A percentile compares a stretch with the other conserved stretches of the same genome.
Evolutionary conservation across 2,329 filamentous ascomycete genomes (phyloP).

Genomic region (Alternaria alternata): DNA sequence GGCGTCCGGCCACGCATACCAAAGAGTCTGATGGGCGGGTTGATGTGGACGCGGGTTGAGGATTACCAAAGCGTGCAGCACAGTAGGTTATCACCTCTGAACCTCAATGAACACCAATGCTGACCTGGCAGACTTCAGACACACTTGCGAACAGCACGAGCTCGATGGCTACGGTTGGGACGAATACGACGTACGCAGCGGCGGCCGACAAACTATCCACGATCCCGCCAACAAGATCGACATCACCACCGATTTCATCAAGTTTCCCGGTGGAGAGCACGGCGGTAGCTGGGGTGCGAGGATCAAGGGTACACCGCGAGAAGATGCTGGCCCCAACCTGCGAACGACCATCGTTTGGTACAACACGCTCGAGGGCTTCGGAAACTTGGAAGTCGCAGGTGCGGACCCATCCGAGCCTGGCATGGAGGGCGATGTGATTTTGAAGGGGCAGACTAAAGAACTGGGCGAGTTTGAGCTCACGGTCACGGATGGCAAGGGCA

Average conservation of each 20-base stretch:
- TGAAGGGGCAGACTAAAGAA: conserved; percentile 73
- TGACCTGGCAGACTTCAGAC: conserved; percentile 74
- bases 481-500: conserved; percentile 76
- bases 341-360: conserved; percentile 86
- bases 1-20: conserved; percentile 84
- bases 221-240: conserved; percentile 89
- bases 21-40: conserved; percentile 79
- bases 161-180: conserved; percentile 99
- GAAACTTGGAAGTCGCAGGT: conserved; percentile 68
- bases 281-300: conserved; percentile 93
- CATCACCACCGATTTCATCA: conserved; percentile 92
- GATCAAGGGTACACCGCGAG: conserved; percentile 80
- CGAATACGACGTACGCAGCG: conserved; percentile 88
- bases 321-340: conserved; percentile 70
- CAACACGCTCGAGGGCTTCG: conserved; percentile 78
- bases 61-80: conserved; percentile 76
- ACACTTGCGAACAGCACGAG: conserved; percentile 95
- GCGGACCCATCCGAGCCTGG: conserved; percentile 59
- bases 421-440: conserved; percentile 67
- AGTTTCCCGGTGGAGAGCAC: conserved; percentile 83
- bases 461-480: conserved; percentile 83
- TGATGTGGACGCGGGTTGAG: conserved; percentile 91
- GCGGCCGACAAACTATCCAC: conserved; percentile 88
- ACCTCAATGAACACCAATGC: not conserved
- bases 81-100: conserved; percentile 63